Base-by-base conservation (phyloP, 805 yeast genomes). In the Lachancea lanzarotensis region DNA sequence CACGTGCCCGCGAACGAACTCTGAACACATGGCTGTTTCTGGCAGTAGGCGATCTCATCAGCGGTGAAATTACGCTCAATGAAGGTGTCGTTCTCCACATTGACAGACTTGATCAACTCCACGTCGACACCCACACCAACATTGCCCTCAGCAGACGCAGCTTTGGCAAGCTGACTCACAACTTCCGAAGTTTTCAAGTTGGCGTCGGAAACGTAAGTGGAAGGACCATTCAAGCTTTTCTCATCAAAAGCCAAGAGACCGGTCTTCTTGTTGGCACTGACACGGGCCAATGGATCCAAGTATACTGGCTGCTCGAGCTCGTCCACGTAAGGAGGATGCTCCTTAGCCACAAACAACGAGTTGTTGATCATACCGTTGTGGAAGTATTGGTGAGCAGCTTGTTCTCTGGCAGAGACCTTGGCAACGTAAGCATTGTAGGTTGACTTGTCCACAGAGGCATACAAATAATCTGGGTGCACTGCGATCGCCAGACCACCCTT, bases 401-500 rank as follows among this genome's bases (percentile, higher is more conserved):
- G 85, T 73, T 91, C 85, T 73, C 99, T 83, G 37, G 79, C 71
- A 46, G 70, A 63, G 52, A 89, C 96, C 73, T 81, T 87, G 42
- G 63, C 60, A 49, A 73, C 78, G 67, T 93, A 93, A 15, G 73
- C 70, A 53, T 79, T 80, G 70, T 88, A 95, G 52, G 83, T 76
- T 33, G 70, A 64, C 68, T 78, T 76, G 62, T 82, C 82, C 62
- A 93, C 75, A 30, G 87, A 81, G 49, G 95, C 95, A 65, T 71
- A 88, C 69, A 95, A 75, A 78, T 89, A 93, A 70, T 91, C 96
- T 50, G 97, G 85, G 72, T 91, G 95, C 52, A 93, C 76, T 45
- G 81, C 84, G 65, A 93, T 70, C 39, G 96, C 96, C 69, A 89
- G 95, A 46, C 89, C 98, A 73, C 99, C 99, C 77, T 93, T 93